Base-by-base conservation (phyloP, 495 filamentous ascomycete species). In the Penicillium antarcticum region DNA sequence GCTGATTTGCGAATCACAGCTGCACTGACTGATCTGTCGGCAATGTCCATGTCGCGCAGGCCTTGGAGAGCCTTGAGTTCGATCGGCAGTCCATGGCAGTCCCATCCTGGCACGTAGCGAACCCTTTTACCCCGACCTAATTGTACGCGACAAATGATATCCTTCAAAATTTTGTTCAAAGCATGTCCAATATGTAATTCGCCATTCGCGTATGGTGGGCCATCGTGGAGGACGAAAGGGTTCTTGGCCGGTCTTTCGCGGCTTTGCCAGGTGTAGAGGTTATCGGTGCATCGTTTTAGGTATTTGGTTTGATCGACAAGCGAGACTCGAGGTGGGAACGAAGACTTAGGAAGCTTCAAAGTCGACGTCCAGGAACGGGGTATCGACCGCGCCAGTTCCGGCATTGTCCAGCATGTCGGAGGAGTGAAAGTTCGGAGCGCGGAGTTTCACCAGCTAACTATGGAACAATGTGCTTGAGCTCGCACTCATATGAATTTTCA, bases 11-110 rank as follows among this genome's bases (percentile, higher is more conserved):
- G 81, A 36, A 96, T 81, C 31, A 65, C 63, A 4, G 65, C 67
- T 8, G 69, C 51, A 10, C 55, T 57, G 42, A 70, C 56, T 1
- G 65, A 51, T 23, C 60, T 63, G 39, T 55, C 42, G 12, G 14
- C 18, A 3, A 60, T 45, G 2, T 48, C 60, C 7, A 53, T 11
- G 7, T 70, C 52, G 33, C 71, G 74, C 38, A 76, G 68, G 39
- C 69, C 68, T 60, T 88, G 87, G 32, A 98, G 80, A n/a, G 92
- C 94, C 68, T 96, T 97, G 35, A 97, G 75, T 76, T 99, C 94
- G 70, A 99, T 99, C 7, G 94, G 94, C 45, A 99, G 77, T 5
- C 94, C 94, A 74, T 99, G 94, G 60, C 94, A 99, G 68, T 99
- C 94, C 95, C 95, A 99, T 26, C 94, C 95, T 4, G 94, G 94